phyloP scores from a whole-genome alignment of 208 protist species.

The Herpetomonas tarakana region DNA sequence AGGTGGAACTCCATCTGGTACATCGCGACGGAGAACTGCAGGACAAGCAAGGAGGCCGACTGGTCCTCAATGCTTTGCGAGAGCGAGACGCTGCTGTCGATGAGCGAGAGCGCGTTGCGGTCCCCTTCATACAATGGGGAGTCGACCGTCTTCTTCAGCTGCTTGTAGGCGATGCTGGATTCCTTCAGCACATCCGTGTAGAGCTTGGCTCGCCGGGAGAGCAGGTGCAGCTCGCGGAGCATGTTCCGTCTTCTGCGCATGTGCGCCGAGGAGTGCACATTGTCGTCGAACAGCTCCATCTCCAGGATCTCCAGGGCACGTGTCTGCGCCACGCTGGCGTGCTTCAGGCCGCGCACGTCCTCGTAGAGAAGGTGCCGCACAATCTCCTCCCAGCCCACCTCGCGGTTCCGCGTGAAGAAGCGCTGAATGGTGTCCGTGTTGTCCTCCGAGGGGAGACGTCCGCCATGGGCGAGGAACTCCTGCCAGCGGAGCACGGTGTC shows the following conservation, averaged over 20 bases:
- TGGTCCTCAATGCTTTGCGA: conserved; percentile 47
- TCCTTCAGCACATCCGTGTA: conserved; percentile 50
- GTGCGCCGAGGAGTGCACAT: conserved; percentile 10
- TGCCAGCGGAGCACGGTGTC: conserved; percentile 38
- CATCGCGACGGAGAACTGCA: conserved; percentile 56
- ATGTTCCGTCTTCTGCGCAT: conserved; percentile 17
- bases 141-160: conserved; percentile 28
- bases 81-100: conserved; percentile 36
- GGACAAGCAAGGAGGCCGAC: conserved; percentile 43
- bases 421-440: background rate
- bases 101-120: conserved; percentile 24
- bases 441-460: background rate
- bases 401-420: background rate
- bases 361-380: conserved; percentile 39
- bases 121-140: conserved; percentile 19
- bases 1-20: conserved; percentile 52
- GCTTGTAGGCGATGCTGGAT: conserved; percentile 30
- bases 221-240: conserved; percentile 44
- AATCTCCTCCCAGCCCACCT: conserved; percentile 35
- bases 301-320: conserved; percentile 53
- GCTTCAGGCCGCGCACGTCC: conserved; percentile 27
- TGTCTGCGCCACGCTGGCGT: conserved; percentile 26
- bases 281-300: conserved; percentile 25
- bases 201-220: conserved; percentile 34
- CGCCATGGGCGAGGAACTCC: conserved; percentile 10